Conservation (phyloP, 805 yeast species). For the Pichia kluyveri region DNA sequence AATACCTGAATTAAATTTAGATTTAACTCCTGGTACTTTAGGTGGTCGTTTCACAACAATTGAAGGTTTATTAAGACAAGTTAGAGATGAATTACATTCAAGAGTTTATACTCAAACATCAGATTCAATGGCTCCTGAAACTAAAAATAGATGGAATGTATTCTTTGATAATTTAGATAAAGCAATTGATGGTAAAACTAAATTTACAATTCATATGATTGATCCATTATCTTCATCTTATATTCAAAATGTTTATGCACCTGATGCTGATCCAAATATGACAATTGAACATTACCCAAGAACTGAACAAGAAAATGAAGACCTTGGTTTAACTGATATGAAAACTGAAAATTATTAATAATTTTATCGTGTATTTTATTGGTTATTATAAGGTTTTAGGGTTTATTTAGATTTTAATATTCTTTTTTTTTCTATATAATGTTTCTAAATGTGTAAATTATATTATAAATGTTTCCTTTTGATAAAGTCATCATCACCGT, state of each 20-base stretch:
- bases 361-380: not conserved
- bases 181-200: conserved; percentile 73
- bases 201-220: conserved; percentile 80
- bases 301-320: conserved; percentile 83
- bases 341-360: conserved; percentile 9
- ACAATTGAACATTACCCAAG: conserved; percentile 82
- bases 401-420: too few relatives aligned
- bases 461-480: not conserved
- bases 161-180: conserved; percentile 68
- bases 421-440: not conserved
- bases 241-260: conserved; percentile 97
- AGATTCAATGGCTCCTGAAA: conserved; percentile 79
- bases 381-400: not conserved
- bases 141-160: conserved; percentile 72
- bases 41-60: conserved; percentile 98
- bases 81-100: conserved; percentile 76
- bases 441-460: not conserved
- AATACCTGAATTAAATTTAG: conserved; percentile 84
- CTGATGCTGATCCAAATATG: conserved; percentile 97
- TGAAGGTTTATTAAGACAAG: conserved; percentile 88
- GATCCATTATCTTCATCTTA: conserved; percentile 95
- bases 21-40: conserved; percentile 89
- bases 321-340: conserved; percentile 67
- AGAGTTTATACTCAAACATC: conserved; percentile 81
- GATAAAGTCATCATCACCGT: not conserved